A percentile compares a stretch with the other conserved stretches of the same genome.
phyloP scores from a whole-genome alignment of 1,284 basidiomycete species.

The Boletellus sp. region DNA sequence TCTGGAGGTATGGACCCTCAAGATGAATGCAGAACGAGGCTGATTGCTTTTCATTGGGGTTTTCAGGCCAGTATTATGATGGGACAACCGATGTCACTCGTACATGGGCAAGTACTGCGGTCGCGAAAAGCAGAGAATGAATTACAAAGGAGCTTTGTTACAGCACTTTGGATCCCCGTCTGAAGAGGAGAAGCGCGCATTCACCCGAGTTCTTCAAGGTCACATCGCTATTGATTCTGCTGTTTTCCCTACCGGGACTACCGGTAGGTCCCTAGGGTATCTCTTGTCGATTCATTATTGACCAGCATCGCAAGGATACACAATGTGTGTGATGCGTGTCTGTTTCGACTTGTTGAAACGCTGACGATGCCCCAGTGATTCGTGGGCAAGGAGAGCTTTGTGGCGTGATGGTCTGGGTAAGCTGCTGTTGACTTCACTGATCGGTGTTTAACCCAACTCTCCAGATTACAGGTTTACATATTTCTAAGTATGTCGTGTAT shows the following conservation, averaged over 20 bases:
- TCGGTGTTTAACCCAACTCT: conserved; percentile 1
- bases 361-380: conserved; percentile 55
- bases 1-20: conserved; percentile 65
- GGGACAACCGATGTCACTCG: conserved; percentile 95
- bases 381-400: conserved; percentile 78
- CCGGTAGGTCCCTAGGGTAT: conserved; percentile 45
- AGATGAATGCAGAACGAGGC: not conserved
- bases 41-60: not conserved
- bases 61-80: conserved; percentile 79
- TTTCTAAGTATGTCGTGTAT: not conserved
- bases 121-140: not conserved
- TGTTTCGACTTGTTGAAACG: not conserved
- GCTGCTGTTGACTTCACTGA: conserved; percentile 13
- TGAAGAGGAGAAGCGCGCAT: conserved; percentile 80
- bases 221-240: conserved; percentile 89
- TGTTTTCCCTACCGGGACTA: conserved; percentile 86
- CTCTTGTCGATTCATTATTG: not conserved
- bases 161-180: conserved; percentile 90
- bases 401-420: conserved; percentile 90
- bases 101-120: conserved; percentile 61
- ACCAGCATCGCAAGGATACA: conserved; percentile 42
- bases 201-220: conserved; percentile 93
- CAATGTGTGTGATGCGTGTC: conserved; percentile 42
- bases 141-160: conserved; percentile 4
- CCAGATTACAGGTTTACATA: conserved; percentile 43